These are phyloP conservation scores for Vicia faba DNA, from an alignment of 306 rosid genomes.

Conservation along the genomic window DNA sequence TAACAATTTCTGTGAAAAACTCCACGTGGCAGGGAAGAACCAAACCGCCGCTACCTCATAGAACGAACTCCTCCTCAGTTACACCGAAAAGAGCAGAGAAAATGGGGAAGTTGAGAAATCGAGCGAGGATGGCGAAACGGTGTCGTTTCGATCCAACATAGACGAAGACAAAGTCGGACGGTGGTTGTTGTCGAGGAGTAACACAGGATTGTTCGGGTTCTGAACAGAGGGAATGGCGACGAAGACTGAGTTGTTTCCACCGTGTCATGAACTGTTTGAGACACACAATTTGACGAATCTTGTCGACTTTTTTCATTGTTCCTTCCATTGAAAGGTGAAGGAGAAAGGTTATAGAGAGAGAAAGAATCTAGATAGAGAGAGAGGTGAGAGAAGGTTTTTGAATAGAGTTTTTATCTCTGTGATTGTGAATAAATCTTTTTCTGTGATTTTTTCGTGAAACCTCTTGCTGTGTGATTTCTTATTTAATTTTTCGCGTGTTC, in stretches of 20 bases:
- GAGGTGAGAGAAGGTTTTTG: neutral
- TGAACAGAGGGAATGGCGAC: neutral
- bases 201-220: neutral
- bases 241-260: constrained; percentile 37
- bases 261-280: constrained; percentile 32
- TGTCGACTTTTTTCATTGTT: constrained; percentile 43
- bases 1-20: constrained; percentile 34
- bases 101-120: constrained; percentile 54
- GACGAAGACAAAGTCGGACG: constrained; percentile 46
- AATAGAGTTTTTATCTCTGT: neutral
- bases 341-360: neutral
- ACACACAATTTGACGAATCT: constrained; percentile 57
- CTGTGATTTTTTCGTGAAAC: no score
- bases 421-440: no score
- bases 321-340: constrained; percentile 39
- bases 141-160: constrained; percentile 48
- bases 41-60: constrained; percentile 40
- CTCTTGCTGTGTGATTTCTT: no score
- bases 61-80: constrained; percentile 55
- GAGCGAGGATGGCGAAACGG: constrained; percentile 52
- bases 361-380: no score
- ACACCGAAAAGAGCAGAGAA: constrained; percentile 40
- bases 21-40: constrained; percentile 41
- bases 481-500: no score
- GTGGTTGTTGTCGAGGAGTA: constrained; percentile 7